A percentile compares a stretch with the other conserved stretches of the same genome.
Conservation (phyloP, 768 basidiomycete species). For the Paxillus rubicundulus region DNA sequence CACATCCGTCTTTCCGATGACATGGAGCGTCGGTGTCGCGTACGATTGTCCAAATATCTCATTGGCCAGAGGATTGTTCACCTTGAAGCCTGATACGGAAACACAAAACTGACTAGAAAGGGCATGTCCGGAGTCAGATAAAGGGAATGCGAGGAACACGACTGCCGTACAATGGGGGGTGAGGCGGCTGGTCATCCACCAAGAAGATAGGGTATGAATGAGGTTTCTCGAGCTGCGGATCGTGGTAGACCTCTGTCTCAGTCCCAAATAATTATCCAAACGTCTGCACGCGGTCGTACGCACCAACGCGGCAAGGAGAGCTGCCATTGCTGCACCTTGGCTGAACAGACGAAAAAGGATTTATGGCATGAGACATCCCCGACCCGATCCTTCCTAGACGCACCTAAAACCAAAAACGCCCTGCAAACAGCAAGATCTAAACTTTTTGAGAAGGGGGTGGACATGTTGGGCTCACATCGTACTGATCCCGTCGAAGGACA, state of each 20-base stretch:
- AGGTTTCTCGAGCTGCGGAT: slow-evolving; percentile 51
- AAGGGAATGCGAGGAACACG: neutral
- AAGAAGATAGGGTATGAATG: slow-evolving; percentile 56
- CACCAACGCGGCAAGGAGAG: slow-evolving; percentile 66
- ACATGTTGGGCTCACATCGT: slow-evolving; percentile 51
- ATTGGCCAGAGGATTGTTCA: slow-evolving; percentile 44
- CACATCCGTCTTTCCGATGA: slow-evolving; percentile 74
- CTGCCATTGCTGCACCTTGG: slow-evolving; percentile 79
- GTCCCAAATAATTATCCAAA: neutral
- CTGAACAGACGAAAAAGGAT: slow-evolving; percentile 33
- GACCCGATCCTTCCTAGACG: slow-evolving; percentile 2
- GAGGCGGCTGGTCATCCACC: slow-evolving; percentile 59
- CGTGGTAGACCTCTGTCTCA: slow-evolving; percentile 1
- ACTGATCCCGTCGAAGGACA: slow-evolving; percentile 54
- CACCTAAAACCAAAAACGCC: slow-evolving; percentile 82
- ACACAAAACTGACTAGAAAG: slow-evolving; percentile 64
- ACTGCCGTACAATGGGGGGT: slow-evolving; percentile 67
- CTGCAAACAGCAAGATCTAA: slow-evolving; percentile 32
- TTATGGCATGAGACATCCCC: neutral
- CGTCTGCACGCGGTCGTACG: slow-evolving; percentile 19
- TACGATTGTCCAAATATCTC: slow-evolving; percentile 51
- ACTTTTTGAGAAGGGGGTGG: neutral
- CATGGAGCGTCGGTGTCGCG: slow-evolving; percentile 72
- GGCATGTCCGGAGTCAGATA: neutral
- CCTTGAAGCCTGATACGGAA: slow-evolving; percentile 70